A percentile compares a stretch with the other conserved stretches of the same genome.
phyloP scores from a whole-genome alignment of 73 alveolate genomes.

The Paramecium sonneborni region DNA sequence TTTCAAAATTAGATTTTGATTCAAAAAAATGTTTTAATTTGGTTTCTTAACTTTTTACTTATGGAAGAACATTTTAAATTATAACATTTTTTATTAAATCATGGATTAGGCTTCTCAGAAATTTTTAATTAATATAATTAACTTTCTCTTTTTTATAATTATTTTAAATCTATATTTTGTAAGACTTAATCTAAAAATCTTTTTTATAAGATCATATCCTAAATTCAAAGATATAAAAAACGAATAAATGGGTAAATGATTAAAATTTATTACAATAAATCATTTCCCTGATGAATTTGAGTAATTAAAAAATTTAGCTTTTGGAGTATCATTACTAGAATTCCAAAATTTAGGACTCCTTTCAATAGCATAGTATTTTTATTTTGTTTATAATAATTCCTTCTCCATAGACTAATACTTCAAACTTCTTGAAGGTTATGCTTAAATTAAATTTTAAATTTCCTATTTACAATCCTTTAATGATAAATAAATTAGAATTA shows the following conservation, averaged over 20 bases:
- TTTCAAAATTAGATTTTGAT: no score
- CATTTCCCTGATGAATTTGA: slow-evolving; percentile 21
- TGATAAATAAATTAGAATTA: neutral
- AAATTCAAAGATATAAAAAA: neutral
- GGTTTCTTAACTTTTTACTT: no score
- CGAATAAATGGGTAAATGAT: neutral
- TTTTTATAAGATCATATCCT: no score
- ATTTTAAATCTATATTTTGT: no score
- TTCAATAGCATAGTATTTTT: neutral
- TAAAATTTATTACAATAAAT: neutral
- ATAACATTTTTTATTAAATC: no score
- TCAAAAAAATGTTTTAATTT: no score
- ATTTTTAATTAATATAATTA: no score
- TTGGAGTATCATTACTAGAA: neutral
- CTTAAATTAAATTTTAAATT: neutral
- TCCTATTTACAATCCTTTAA: slow-evolving; percentile 48
- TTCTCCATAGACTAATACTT: slow-evolving; percentile 24
- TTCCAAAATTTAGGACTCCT: slow-evolving; percentile 35
- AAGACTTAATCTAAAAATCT: no score
- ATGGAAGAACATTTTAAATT: no score
- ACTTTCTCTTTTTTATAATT: no score
- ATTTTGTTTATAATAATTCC: neutral
- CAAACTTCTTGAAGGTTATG: neutral
- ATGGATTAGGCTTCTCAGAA: no score
- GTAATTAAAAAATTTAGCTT: slow-evolving; percentile 12